Conservation (phyloP, 805 yeast genomes). For the Zygosaccharomyces bailii region DNA sequence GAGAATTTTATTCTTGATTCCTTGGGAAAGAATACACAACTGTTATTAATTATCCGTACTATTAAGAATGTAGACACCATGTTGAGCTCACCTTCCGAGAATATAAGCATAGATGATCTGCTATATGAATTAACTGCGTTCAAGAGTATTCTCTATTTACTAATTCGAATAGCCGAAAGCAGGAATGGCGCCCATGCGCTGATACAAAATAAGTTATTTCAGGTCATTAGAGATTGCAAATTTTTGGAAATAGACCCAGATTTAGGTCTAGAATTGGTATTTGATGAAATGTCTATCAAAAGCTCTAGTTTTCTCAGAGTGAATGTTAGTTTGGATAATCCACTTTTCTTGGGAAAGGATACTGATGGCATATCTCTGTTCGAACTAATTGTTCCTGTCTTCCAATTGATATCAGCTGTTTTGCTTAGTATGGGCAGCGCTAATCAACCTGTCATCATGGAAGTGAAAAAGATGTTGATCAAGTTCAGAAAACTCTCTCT, state of each 20-base stretch:
- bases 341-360: conserved; percentile 37
- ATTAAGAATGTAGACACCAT: conserved; percentile 68
- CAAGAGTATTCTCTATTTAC: conserved; percentile 63
- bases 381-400: conserved; percentile 68
- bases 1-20: conserved; percentile 56
- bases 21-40: conserved; percentile 61
- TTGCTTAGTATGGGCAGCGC: conserved; percentile 75
- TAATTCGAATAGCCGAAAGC: conserved; percentile 72
- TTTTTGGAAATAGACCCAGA: conserved; percentile 74
- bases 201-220: conserved; percentile 69
- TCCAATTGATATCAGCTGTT: conserved; percentile 66
- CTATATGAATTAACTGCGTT: conserved; percentile 75
- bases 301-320: conserved; percentile 40
- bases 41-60: conserved; percentile 62
- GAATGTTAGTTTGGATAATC: conserved; percentile 51
- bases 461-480: conserved; percentile 49
- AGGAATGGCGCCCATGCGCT: conserved; percentile 74
- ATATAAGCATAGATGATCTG: conserved; percentile 49
- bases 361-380: conserved; percentile 48
- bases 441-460: conserved; percentile 54
- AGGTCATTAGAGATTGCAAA: conserved; percentile 51
- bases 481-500: conserved; percentile 54
- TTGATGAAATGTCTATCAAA: conserved; percentile 37
- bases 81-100: conserved; percentile 39
- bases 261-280: conserved; percentile 57